phyloP scores from a whole-genome alignment of 345 rosid genomes.

The Draba incana region DNA sequence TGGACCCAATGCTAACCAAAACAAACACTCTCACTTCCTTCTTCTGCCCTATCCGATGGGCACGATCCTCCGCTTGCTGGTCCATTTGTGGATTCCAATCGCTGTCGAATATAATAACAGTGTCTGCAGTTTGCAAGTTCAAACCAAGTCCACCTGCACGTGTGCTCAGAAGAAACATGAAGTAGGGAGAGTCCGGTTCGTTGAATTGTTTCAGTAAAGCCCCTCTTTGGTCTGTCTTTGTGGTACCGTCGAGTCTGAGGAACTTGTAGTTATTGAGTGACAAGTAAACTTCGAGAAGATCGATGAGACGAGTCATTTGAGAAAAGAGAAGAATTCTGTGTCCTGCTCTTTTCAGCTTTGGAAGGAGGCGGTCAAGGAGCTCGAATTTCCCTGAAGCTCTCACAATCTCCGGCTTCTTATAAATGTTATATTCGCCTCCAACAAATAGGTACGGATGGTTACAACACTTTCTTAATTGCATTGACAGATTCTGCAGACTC shows the following conservation, averaged over 20 bases:
- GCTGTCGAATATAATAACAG: conserved; percentile 95
- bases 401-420: conserved; percentile 82
- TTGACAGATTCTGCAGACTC: conserved; percentile 85
- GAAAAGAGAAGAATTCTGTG: conserved; percentile 96
- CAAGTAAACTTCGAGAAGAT: conserved; percentile 87
- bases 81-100: conserved; percentile 99
- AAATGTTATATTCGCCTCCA: conserved; percentile 71
- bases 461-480: conserved; percentile 99
- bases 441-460: conserved; percentile 97
- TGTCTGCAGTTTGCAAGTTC: conserved; percentile 95
- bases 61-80: conserved; percentile 99
- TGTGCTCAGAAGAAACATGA: conserved; percentile 97
- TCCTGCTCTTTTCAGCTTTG: conserved; percentile 78
- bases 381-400: conserved; percentile 99
- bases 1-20: conserved; percentile 93
- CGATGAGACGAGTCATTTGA: conserved; percentile 98
- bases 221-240: conserved; percentile 98
- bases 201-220: conserved; percentile 78
- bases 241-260: conserved; percentile 96
- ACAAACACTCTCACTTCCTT: conserved; percentile 99
- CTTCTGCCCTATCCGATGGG: conserved; percentile 99
- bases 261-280: conserved; percentile 72
- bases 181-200: conserved; percentile 94
- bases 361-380: conserved; percentile 94
- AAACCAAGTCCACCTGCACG: conserved; percentile 99